Base-by-base conservation (phyloP, 768 basidiomycete species). In the Mycena amicta region DNA sequence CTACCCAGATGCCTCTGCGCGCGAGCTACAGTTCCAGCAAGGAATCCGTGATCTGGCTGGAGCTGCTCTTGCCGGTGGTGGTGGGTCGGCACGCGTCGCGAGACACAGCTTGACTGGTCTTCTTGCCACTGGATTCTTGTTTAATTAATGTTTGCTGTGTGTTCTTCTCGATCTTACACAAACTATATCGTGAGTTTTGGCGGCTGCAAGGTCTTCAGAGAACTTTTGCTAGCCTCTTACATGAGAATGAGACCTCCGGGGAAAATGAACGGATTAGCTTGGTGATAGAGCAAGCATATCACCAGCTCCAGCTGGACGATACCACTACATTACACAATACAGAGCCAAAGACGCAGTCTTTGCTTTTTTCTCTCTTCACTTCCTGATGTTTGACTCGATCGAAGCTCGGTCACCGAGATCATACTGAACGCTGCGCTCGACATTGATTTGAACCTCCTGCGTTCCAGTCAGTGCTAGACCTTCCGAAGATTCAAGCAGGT, bases 1-100 rank as follows among this genome's bases (percentile, higher is more conserved):
- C 52, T 60, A 63, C 51, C 58, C 62, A 15, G 62, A 63, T 25
- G 62, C 62, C 40, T 49, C 62, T 18, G 62, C 62, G 55, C 57
- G 62, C 23, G 62, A 63, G 52, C 37, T 56, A 27, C 62, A 60
- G 53, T 63, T 63, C 53, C 62, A 63, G 37, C 62, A 63, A 27
- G 55, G 52, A 8, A 54, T 57, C 5, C 28, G 58, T 28, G 23
- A 59, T 33, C 51, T 59, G n/a, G 55, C 58, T 18, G 59, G 62
- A 26, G 45, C 57, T 2, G 57, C 62, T 13, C 23, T 26, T 30
- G 4, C n/a, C 13, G 46, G 52, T n/a, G 43, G 50, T 11, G 41
- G 54, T 16, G 51, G 40, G 26, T 20, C 53, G 50, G 37, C 43
- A 45, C 8, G 43, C 43, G 20, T 45, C 8, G 43, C 43, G 5